These are phyloP conservation scores for Cupressus sempervirens DNA, from an alignment of 75 land plant genomes.

Conservation along the genomic window DNA sequence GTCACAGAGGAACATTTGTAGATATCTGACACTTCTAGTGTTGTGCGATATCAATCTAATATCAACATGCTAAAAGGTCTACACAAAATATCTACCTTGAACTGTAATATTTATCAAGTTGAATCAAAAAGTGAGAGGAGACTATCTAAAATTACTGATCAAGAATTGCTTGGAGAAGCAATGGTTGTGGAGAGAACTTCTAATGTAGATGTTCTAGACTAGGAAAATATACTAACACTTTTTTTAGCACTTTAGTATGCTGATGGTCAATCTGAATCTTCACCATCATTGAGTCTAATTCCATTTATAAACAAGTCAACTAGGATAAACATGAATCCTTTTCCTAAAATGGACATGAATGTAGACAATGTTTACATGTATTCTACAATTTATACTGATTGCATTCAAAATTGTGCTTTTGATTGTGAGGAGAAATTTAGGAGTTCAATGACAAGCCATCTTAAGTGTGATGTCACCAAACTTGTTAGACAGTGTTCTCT, in stretches of 20 bases:
- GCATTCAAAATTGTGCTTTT: not conserved
- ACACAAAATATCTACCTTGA: not conserved
- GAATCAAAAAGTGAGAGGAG: not conserved
- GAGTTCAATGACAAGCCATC: not conserved
- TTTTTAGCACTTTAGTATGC: not conserved
- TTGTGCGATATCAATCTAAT: not conserved
- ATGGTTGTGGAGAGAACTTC: not conserved
- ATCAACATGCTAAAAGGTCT: not conserved
- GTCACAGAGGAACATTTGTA: not conserved
- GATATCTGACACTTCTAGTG: not conserved
- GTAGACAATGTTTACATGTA: not conserved
- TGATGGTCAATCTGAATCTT: conserved; percentile 4
- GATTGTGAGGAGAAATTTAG: not conserved
- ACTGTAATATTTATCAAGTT: conserved; percentile 3
- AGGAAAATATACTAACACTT: not conserved
- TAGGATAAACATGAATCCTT: not conserved
- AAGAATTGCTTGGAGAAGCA: not conserved
- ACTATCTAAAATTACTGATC: not conserved
- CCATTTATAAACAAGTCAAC: not conserved
- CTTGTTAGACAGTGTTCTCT: not conserved
- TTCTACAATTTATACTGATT: not conserved
- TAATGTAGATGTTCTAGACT: not conserved
- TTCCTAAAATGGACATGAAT: not conserved
- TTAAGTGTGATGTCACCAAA: not conserved
- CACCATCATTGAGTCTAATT: not conserved